A percentile compares a stretch with the other conserved stretches of the same genome.
Evolutionary conservation across 78 protist species (phyloP).

Genomic region (Dictyostelium capitatum): DNA sequence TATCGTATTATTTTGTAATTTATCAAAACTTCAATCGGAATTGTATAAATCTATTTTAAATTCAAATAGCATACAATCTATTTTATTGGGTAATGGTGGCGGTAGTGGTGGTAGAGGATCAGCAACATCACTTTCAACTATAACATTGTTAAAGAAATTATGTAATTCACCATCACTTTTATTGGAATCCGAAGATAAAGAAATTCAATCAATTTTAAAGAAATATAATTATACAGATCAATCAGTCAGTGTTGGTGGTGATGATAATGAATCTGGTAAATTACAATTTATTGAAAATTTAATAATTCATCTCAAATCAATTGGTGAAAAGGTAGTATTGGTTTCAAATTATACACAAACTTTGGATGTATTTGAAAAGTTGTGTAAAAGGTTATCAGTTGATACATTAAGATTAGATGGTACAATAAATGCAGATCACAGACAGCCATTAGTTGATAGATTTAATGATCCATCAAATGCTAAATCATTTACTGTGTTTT

Average conservation of each 20-base stretch:
- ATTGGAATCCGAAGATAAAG: background rate
- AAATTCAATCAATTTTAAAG: background rate
- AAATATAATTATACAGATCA: background rate
- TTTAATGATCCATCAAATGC: constrained; percentile 85
- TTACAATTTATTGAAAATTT: constrained; percentile 16
- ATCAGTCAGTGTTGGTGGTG: background rate
- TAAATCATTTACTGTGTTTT: constrained; percentile 74
- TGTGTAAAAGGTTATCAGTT: background rate
- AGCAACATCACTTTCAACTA: constrained; percentile 28
- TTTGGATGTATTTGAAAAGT: constrained; percentile 62
- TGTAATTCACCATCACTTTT: constrained; percentile 82
- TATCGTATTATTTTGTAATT: constrained; percentile 74
- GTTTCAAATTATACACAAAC: constrained; percentile 95
- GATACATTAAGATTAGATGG: constrained; percentile 87
- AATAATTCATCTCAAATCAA: background rate
- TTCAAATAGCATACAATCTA: constrained; percentile 1
- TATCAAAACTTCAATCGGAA: constrained; percentile 47
- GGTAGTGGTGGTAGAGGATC: background rate
- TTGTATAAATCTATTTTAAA: constrained; percentile 45
- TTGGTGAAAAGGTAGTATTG: constrained; percentile 83
- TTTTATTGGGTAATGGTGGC: background rate
- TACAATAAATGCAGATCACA: constrained; percentile 8
- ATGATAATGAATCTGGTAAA: constrained; percentile 39
- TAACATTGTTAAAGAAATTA: constrained; percentile 75
- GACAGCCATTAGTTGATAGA: constrained; percentile 84